Evolutionary conservation across 164 flowering plant species (phyloP).

Genomic region (Aristolochia californica): DNA sequence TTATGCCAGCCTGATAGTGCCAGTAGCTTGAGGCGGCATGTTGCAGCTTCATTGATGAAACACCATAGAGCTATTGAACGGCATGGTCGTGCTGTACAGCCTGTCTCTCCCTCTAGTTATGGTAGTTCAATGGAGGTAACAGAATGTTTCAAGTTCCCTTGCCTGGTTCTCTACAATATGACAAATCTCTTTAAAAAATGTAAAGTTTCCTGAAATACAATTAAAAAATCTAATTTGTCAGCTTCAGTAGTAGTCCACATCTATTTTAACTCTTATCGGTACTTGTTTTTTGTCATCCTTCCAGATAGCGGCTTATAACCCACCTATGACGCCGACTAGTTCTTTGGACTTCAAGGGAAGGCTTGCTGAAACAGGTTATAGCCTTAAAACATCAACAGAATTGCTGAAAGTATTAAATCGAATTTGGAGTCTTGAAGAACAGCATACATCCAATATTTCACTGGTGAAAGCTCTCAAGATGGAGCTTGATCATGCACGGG

Average conservation of each 20-base stretch:
- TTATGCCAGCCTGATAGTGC: conserved; percentile 51
- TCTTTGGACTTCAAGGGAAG: conserved; percentile 39
- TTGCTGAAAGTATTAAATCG: conserved; percentile 62
- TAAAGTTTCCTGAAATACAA: too few relatives aligned
- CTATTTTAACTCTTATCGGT: not conserved
- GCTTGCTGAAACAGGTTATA: conserved; percentile 31
- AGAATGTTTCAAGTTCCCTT: not conserved
- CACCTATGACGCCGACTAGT: conserved; percentile 48
- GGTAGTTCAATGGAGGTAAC: conserved; percentile 89
- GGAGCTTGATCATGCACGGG: conserved; percentile 45
- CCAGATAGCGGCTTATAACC: conserved; percentile 61
- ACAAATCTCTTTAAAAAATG: too few relatives aligned
- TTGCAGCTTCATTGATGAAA: conserved; percentile 48
- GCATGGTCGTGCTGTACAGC: conserved; percentile 37
- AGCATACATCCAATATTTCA: conserved; percentile 49
- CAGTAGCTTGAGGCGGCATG: conserved; percentile 57
- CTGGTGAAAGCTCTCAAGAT: conserved; percentile 44
- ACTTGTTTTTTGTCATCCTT: not conserved
- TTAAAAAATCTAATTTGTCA: too few relatives aligned
- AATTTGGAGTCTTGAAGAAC: conserved; percentile 85
- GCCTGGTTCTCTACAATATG: too few relatives aligned
- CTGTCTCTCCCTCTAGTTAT: conserved; percentile 66
- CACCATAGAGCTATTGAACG: conserved; percentile 39
- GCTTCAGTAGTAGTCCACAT: too few relatives aligned
- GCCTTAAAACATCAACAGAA: conserved; percentile 69